A percentile compares a stretch with the other conserved stretches of the same genome.
phyloP scores from a whole-genome alignment of 2,329 filamentous ascomycete species.

The Blumeriella jaapii region DNA sequence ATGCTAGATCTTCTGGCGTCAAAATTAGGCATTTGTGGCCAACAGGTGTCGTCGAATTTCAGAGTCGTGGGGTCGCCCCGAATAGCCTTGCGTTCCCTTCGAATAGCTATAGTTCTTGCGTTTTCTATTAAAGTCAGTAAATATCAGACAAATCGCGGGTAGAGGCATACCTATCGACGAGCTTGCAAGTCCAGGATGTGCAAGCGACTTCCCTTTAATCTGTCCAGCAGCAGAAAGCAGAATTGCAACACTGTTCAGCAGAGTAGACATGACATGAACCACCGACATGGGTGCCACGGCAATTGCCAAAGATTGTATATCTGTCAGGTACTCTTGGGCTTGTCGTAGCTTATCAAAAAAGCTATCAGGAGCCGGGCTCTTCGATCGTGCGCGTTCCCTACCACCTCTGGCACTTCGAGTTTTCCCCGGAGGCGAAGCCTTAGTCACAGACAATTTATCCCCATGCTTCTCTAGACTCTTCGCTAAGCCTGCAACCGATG shows the following conservation, averaged over 20 bases:
- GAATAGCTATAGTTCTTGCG: conserved; percentile 57
- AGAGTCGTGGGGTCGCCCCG: conserved; percentile 19
- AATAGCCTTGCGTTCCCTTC: conserved; percentile 48
- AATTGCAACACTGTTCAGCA: conserved; percentile 54
- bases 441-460: conserved; percentile 16
- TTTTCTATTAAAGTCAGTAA: conserved; percentile 37
- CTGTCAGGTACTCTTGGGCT: conserved; percentile 53
- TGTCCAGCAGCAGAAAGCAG: conserved; percentile 51
- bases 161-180: conserved; percentile 37
- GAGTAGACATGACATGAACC: conserved; percentile 50
- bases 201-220: conserved; percentile 33
- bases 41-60: conserved; percentile 31
- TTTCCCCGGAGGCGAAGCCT: conserved; percentile 19
- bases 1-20: conserved; percentile 35
- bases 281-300: conserved; percentile 42
- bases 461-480: conserved; percentile 15
- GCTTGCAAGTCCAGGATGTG: conserved; percentile 46
- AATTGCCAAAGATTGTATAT: conserved; percentile 41
- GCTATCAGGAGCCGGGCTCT: conserved; percentile 23
- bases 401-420: conserved; percentile 7
- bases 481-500: conserved; percentile 40
- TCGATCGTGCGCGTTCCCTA: conserved; percentile 13
- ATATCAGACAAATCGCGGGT: not conserved
- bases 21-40: conserved; percentile 29
- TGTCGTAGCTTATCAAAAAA: conserved; percentile 39